These are phyloP conservation scores for Boletus smithii DNA, from an alignment of 1,284 basidiomycete species.

Conservation along the genomic window DNA sequence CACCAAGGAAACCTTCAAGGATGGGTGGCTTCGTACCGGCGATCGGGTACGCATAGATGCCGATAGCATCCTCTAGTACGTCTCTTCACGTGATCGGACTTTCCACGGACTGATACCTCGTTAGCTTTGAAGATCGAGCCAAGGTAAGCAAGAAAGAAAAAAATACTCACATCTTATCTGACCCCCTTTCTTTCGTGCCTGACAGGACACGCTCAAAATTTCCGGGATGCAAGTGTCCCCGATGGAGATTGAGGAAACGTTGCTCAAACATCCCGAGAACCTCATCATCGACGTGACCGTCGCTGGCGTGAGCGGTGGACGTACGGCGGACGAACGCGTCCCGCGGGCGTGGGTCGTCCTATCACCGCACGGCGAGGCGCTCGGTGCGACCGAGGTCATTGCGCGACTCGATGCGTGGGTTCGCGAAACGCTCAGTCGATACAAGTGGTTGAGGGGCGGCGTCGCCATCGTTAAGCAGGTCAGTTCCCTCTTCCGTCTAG, in stretches of 20 bases:
- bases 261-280: constrained; percentile 55
- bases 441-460: constrained; percentile 70
- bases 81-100: constrained; percentile 2
- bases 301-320: constrained; percentile 66
- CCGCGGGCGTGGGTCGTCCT: constrained; percentile 75
- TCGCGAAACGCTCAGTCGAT: constrained; percentile 58
- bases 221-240: constrained; percentile 75
- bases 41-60: constrained; percentile 61
- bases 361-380: constrained; percentile 46
- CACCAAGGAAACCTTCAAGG: constrained; percentile 59
- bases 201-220: constrained; percentile 69
- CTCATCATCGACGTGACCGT: constrained; percentile 62
- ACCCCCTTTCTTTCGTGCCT: background rate
- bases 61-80: constrained; percentile 62
- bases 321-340: constrained; percentile 62
- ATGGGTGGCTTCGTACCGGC: constrained; percentile 72
- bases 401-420: constrained; percentile 57
- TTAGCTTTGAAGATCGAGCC: constrained; percentile 29
- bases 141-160: constrained; percentile 27
- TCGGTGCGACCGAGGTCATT: constrained; percentile 44
- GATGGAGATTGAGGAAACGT: constrained; percentile 63
- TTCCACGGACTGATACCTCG: background rate
- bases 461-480: constrained; percentile 63
- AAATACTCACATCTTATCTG: no score
- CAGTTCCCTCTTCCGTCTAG: constrained; percentile 15